A percentile compares a stretch with the other conserved stretches of the same genome.
phyloP scores from a whole-genome alignment of 1,139 yeast genomes.

The Yamadazyma dendronema region DNA sequence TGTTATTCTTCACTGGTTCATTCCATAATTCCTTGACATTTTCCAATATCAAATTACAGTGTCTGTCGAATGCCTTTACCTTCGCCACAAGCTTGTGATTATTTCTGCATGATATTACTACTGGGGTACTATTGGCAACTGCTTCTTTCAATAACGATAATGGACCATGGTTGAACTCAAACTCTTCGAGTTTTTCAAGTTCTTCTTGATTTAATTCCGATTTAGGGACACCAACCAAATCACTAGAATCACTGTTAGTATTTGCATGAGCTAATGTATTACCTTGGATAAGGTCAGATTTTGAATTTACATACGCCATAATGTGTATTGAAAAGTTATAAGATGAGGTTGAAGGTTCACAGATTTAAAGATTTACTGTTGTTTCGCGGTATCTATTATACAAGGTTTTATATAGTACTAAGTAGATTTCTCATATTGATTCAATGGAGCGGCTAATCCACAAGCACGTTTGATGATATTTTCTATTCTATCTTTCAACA shows the following conservation, averaged over 20 bases:
- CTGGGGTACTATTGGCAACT: slow-evolving; percentile 69
- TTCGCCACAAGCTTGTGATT: slow-evolving; percentile 88
- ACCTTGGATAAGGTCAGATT: too few species aligned
- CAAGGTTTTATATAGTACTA: too few species aligned
- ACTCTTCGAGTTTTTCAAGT: slow-evolving; percentile 79
- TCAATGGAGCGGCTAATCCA: slow-evolving; percentile 78
- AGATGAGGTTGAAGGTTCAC: too few species aligned
- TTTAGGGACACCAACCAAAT: slow-evolving; percentile 66
- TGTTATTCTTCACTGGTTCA: slow-evolving; percentile 60
- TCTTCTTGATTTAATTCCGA: slow-evolving; percentile 81
- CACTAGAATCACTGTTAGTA: slow-evolving; percentile 43
- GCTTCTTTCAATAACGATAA: slow-evolving; percentile 82
- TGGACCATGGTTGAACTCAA: slow-evolving; percentile 90
- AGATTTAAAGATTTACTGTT: too few species aligned
- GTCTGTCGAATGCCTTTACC: slow-evolving; percentile 94
- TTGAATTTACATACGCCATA: too few species aligned
- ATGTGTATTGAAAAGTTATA: too few species aligned
- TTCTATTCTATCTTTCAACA: slow-evolving; percentile 77
- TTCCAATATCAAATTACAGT: slow-evolving; percentile 88
- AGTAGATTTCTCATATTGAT: too few species aligned
- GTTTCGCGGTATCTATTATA: too few species aligned
- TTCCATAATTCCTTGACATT: slow-evolving; percentile 93
- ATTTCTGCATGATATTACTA: slow-evolving; percentile 86
- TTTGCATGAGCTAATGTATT: too few species aligned
- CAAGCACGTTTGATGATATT: slow-evolving; percentile 78